Percentiles rank a stretch among this genome's conserved stretches.
Evolutionary conservation across 345 rosid genomes (phyloP).

Genomic region (Camelina sativa): DNA sequence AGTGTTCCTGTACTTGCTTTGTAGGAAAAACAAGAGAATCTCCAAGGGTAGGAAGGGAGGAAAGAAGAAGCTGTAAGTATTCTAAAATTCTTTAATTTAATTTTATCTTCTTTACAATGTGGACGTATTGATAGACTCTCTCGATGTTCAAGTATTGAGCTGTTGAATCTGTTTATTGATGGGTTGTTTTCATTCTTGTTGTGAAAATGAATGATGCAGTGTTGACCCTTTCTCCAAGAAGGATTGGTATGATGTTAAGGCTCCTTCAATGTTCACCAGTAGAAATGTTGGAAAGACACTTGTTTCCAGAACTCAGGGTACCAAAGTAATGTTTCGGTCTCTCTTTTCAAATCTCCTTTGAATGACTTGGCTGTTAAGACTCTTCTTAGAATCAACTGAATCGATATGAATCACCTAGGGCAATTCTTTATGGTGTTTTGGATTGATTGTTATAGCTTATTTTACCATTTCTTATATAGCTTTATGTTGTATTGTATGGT

Average conservation of each 20-base stretch:
- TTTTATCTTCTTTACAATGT: not conserved
- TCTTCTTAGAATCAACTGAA: not conserved
- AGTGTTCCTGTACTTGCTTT: not conserved
- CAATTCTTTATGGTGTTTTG: not conserved
- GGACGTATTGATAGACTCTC: not conserved
- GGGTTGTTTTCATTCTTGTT: not conserved
- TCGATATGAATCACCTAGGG: not conserved
- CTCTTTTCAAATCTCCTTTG: not conserved
- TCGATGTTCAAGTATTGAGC: not conserved
- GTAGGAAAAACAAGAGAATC: slow-evolving; percentile 93
- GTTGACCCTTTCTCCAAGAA: slow-evolving; percentile 95
- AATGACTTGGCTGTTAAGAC: not conserved
- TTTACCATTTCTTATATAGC: no score
- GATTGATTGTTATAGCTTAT: no score
- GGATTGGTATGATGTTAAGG: slow-evolving; percentile 98
- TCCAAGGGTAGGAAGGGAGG: slow-evolving; percentile 98
- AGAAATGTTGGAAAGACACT: slow-evolving; percentile 91
- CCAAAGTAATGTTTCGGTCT: slow-evolving; percentile 58
- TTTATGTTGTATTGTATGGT: not conserved
- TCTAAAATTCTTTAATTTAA: not conserved
- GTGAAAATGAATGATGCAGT: slow-evolving; percentile 40
- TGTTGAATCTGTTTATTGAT: not conserved
- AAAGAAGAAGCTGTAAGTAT: slow-evolving; percentile 89
- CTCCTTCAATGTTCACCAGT: slow-evolving; percentile 69
- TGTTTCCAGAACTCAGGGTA: slow-evolving; percentile 94